Conservation (phyloP, 225 moss, liverwort and hornwort species). For the Asterella californica region DNA sequence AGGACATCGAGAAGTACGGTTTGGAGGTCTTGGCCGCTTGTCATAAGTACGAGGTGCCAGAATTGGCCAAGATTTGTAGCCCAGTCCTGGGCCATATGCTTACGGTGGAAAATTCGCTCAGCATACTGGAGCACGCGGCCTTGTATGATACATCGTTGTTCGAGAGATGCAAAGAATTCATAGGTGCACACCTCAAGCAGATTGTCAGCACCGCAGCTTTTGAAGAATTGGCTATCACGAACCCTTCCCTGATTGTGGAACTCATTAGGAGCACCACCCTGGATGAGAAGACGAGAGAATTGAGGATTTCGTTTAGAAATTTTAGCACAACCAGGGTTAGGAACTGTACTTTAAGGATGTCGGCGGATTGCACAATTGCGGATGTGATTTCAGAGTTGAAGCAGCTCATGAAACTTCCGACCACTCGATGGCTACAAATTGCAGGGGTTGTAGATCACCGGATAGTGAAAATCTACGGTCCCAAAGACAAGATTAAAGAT, state of each 20-base stretch:
- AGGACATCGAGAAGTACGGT: slow-evolving; percentile 32
- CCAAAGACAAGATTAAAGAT: slow-evolving; percentile 38
- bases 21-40: slow-evolving; percentile 41
- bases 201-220: slow-evolving; percentile 26
- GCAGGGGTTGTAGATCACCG: slow-evolving; percentile 36
- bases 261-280: slow-evolving; percentile 36
- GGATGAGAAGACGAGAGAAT: slow-evolving; percentile 29
- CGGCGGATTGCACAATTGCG: slow-evolving; percentile 26
- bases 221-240: slow-evolving; percentile 35
- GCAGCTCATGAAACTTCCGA: slow-evolving; percentile 34
- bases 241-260: slow-evolving; percentile 36
- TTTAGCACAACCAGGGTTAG: slow-evolving; percentile 31
- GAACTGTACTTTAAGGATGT: slow-evolving; percentile 30
- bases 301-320: slow-evolving; percentile 35
- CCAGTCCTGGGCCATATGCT: slow-evolving; percentile 38
- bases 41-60: slow-evolving; percentile 44
- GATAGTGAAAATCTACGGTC: slow-evolving; percentile 35
- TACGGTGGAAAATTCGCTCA: slow-evolving; percentile 36
- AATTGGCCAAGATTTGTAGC: slow-evolving; percentile 40
- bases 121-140: slow-evolving; percentile 35
- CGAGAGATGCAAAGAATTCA: slow-evolving; percentile 40
- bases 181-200: slow-evolving; percentile 27
- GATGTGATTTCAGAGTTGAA: slow-evolving; percentile 39
- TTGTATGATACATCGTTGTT: slow-evolving; percentile 35
- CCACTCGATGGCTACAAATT: slow-evolving; percentile 41